Conservation (phyloP, 23 red algal genomes). For the Agarophyton chilense region DNA sequence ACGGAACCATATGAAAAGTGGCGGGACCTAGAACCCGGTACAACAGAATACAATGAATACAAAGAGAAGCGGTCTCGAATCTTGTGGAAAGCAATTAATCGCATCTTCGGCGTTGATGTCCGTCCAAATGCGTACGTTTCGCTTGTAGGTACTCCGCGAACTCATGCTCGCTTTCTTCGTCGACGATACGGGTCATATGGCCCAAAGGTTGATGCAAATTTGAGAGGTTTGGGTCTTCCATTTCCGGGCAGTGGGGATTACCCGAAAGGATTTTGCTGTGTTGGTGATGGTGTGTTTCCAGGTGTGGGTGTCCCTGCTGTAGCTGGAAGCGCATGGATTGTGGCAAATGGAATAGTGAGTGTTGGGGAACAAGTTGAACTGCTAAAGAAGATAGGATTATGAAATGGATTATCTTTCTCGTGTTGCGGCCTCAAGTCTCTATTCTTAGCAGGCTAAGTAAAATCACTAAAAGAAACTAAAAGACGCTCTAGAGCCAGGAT, state of each 20-base stretch:
- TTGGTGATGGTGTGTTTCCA: constrained; percentile 81
- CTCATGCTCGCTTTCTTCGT: constrained; percentile 76
- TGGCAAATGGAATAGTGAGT: constrained; percentile 57
- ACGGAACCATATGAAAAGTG: constrained; percentile 81
- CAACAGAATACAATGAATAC: constrained; percentile 51
- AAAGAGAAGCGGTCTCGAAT: constrained; percentile 55
- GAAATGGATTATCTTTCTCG: neutral
- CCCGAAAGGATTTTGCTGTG: constrained; percentile 34
- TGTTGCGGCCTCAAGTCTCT: too few species aligned
- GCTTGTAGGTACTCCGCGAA: constrained; percentile 68
- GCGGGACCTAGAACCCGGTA: constrained; percentile 48
- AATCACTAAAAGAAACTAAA: too few species aligned
- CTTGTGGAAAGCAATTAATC: constrained; percentile 64
- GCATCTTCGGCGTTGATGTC: constrained; percentile 49
- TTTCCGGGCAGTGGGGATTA: neutral
- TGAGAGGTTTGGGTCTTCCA: constrained; percentile 28
- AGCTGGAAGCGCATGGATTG: constrained; percentile 62
- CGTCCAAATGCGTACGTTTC: constrained; percentile 25
- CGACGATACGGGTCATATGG: constrained; percentile 67
- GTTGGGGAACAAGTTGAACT: constrained; percentile 32
- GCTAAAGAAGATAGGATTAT: constrained; percentile 44
- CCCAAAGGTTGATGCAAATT: constrained; percentile 49
- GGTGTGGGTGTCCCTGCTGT: constrained; percentile 85
- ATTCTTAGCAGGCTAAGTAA: too few species aligned
- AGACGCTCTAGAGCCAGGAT: too few species aligned